These are phyloP conservation scores for Coniochaeta prunicola DNA, from an alignment of 2,329 filamentous ascomycete genomes.

Conservation along the genomic window DNA sequence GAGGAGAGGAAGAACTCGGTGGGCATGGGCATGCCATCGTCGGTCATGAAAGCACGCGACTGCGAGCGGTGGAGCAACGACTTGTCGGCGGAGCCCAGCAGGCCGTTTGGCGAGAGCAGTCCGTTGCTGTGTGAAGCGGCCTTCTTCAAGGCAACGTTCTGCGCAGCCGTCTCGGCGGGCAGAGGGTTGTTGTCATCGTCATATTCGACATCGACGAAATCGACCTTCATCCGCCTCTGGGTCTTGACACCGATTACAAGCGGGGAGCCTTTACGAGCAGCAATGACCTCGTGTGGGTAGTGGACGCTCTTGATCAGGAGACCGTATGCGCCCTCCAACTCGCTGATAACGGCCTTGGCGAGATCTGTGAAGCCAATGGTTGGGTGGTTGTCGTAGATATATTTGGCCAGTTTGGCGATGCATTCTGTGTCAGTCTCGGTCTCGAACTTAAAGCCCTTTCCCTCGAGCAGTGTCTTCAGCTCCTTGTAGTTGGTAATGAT, in stretches of 20 bases:
- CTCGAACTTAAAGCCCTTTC: constrained; percentile 98
- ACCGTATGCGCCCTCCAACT: constrained; percentile 96
- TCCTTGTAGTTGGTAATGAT: constrained; percentile 99
- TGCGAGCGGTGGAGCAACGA: constrained; percentile 96
- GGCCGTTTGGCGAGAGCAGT: constrained; percentile 59
- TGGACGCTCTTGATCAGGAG: constrained; percentile 97
- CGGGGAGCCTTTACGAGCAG: constrained; percentile 95
- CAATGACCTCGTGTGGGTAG: constrained; percentile 96
- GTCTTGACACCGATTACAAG: constrained; percentile 96
- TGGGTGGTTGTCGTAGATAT: constrained; percentile 91
- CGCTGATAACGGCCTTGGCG: constrained; percentile 95
- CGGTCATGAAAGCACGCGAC: constrained; percentile 96
- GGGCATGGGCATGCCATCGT: constrained; percentile 95
- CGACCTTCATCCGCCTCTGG: constrained; percentile 98
- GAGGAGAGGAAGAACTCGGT: constrained; percentile 99
- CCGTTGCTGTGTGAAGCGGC: constrained; percentile 66
- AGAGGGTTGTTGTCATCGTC: constrained; percentile 77
- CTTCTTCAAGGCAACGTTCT: constrained; percentile 97
- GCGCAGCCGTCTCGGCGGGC: constrained; percentile 86
- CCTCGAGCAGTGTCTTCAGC: constrained; percentile 82
- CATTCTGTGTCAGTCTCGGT: constrained; percentile 99
- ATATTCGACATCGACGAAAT: constrained; percentile 99
- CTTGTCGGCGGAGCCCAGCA: constrained; percentile 91
- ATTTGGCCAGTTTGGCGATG: constrained; percentile 98
- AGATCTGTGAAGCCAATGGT: constrained; percentile 93